Evolutionary conservation across 768 basidiomycete species (phyloP).

Genomic region (Lactifluus pinguis): DNA sequence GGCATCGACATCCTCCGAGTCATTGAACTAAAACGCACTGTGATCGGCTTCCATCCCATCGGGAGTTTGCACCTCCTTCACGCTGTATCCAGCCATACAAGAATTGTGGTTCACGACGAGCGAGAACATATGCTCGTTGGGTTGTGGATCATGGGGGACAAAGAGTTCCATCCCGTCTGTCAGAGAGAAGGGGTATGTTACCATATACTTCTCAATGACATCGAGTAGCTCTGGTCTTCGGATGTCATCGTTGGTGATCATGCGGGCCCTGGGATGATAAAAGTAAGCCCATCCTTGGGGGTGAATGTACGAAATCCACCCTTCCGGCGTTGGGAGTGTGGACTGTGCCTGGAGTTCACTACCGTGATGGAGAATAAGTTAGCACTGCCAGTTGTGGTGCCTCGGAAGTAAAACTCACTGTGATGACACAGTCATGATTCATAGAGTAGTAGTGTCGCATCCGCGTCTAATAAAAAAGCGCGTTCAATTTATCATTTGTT

Average conservation of each 20-base stretch:
- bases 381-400: background rate
- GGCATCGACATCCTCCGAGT: background rate
- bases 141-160: slow-evolving; percentile 25
- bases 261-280: slow-evolving; percentile 30
- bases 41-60: background rate
- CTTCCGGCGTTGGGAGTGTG: background rate
- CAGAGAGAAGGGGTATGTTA: slow-evolving; percentile 26
- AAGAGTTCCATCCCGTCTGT: slow-evolving; percentile 38
- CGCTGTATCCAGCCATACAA: slow-evolving; percentile 36
- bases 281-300: slow-evolving; percentile 47
- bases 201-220: slow-evolving; percentile 25
- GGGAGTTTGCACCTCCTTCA: slow-evolving; percentile 19
- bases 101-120: slow-evolving; percentile 40
- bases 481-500: too few species aligned
- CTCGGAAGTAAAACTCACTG: background rate
- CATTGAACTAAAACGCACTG: background rate
- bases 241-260: slow-evolving; percentile 44
- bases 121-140: slow-evolving; percentile 26
- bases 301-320: slow-evolving; percentile 29
- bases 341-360: background rate
- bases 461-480: background rate
- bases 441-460: background rate
- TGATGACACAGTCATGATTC: background rate
- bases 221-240: slow-evolving; percentile 30
- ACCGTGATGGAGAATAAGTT: background rate